Evolutionary conservation across 1,284 basidiomycete genomes (phyloP).

Genomic region (Austroboletus niveus): DNA sequence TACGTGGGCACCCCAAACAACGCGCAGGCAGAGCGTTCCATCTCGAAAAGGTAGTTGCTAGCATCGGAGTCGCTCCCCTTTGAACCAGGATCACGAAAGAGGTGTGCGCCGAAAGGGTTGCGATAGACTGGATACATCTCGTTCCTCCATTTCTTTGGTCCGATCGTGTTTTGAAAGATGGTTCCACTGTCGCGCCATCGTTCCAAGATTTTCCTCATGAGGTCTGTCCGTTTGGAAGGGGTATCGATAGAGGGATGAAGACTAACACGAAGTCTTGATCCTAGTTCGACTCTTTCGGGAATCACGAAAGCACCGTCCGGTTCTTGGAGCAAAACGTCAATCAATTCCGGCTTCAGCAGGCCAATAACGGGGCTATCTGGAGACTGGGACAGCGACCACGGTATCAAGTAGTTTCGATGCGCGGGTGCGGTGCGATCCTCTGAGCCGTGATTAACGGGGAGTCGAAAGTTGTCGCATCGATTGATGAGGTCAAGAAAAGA

Average conservation of each 20-base stretch:
- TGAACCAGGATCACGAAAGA: conserved; percentile 28
- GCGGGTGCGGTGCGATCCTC: conserved; percentile 4
- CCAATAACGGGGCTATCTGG: conserved; percentile 55
- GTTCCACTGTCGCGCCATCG: conserved; percentile 63
- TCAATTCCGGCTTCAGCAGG: conserved; percentile 56
- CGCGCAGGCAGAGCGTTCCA: conserved; percentile 87
- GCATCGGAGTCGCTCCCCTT: conserved; percentile 18
- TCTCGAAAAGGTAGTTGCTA: conserved; percentile 75
- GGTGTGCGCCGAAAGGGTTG: conserved; percentile 59
- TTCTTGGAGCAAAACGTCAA: conserved; percentile 52
- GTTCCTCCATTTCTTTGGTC: conserved; percentile 75
- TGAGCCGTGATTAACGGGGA: conserved; percentile 23
- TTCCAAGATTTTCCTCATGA: conserved; percentile 61
- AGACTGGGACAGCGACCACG: conserved; percentile 50
- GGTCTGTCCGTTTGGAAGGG: conserved; percentile 53
- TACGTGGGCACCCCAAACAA: conserved; percentile 91
- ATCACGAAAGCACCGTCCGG: conserved; percentile 43
- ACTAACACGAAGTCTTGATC: conserved; percentile 40
- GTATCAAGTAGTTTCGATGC: conserved; percentile 45
- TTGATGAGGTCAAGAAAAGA: conserved; percentile 59
- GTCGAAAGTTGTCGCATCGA: conserved; percentile 62
- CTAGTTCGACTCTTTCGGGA: conserved; percentile 25
- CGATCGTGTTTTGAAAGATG: conserved; percentile 63
- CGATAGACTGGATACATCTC: conserved; percentile 84
- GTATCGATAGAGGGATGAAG: conserved; percentile 54